phyloP scores from a whole-genome alignment of 331 rosid species.

The Prunus yedoensis region DNA sequence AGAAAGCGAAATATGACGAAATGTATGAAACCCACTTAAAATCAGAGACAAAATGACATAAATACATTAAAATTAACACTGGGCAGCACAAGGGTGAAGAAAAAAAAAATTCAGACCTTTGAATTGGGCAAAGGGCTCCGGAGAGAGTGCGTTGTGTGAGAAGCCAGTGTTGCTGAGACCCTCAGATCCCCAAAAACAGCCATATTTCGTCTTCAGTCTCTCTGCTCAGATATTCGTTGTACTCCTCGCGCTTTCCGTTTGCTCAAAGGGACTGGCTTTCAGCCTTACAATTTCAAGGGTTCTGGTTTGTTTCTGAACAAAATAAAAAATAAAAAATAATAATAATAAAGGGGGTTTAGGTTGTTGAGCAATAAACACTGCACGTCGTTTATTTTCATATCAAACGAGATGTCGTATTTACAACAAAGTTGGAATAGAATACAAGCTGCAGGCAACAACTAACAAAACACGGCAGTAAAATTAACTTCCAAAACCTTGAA shows the following conservation, averaged over 20 bases:
- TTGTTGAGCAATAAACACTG: neutral
- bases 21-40: slow-evolving; percentile 18
- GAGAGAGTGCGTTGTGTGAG: slow-evolving; percentile 39
- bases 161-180: slow-evolving; percentile 58
- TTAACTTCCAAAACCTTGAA: neutral
- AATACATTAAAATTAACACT: slow-evolving; percentile 10
- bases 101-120: slow-evolving; percentile 46
- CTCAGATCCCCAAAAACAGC: slow-evolving; percentile 61
- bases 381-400: neutral
- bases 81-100: neutral
- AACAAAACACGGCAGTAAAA: neutral
- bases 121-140: slow-evolving; percentile 43
- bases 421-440: neutral
- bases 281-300: neutral
- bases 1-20: neutral
- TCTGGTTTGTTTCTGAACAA: neutral
- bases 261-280: neutral
- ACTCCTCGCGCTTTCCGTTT: neutral
- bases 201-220: slow-evolving; percentile 39
- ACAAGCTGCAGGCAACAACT: neutral
- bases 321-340: too few species aligned
- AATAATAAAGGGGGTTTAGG: too few species aligned
- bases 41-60: neutral
- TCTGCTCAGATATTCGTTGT: neutral
- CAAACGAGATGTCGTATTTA: slow-evolving; percentile 15